phyloP scores from a whole-genome alignment of 805 yeast species.

The Huiozyma naganishii region DNA sequence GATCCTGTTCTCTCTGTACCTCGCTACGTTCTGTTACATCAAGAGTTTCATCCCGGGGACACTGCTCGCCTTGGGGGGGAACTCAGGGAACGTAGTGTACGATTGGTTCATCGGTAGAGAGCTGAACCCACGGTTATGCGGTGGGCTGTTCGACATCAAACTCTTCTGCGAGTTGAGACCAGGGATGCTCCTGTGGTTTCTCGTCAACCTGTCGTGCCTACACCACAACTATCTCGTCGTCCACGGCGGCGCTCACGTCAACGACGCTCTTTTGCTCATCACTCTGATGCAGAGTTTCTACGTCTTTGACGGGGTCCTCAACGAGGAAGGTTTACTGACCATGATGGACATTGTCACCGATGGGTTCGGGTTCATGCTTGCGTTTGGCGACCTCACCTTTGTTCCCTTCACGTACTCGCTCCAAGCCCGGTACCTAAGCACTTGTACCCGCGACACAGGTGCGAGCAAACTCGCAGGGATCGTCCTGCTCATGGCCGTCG shows the following conservation, averaged over 20 bases:
- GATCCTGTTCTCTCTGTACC: constrained; percentile 48
- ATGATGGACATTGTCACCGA: constrained; percentile 97
- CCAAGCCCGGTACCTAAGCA: constrained; percentile 73
- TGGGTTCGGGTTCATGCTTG: constrained; percentile 94
- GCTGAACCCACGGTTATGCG: constrained; percentile 65
- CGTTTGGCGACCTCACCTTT: constrained; percentile 87
- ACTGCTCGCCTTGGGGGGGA: constrained; percentile 78
- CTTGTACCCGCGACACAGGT: constrained; percentile 38
- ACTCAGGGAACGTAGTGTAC: constrained; percentile 60
- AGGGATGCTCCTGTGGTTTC: constrained; percentile 78
- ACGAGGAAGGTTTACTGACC: constrained; percentile 79
- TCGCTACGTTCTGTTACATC: constrained; percentile 57
- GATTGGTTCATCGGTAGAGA: constrained; percentile 98
- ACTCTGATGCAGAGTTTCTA: constrained; percentile 66
- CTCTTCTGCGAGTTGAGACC: constrained; percentile 90
- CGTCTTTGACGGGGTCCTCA: constrained; percentile 82
- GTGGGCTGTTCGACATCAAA: constrained; percentile 79
- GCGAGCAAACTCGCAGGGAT: constrained; percentile 27
- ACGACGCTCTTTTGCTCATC: constrained; percentile 65
- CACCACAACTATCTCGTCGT: constrained; percentile 60
- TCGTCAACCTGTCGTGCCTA: constrained; percentile 65
- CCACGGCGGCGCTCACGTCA: constrained; percentile 38
- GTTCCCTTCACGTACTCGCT: constrained; percentile 87
- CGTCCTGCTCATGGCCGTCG: constrained; percentile 40
- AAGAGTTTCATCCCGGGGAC: constrained; percentile 59